Evolutionary conservation across 129 eudicot genomes (phyloP).

Genomic region (Artemisia annua): DNA sequence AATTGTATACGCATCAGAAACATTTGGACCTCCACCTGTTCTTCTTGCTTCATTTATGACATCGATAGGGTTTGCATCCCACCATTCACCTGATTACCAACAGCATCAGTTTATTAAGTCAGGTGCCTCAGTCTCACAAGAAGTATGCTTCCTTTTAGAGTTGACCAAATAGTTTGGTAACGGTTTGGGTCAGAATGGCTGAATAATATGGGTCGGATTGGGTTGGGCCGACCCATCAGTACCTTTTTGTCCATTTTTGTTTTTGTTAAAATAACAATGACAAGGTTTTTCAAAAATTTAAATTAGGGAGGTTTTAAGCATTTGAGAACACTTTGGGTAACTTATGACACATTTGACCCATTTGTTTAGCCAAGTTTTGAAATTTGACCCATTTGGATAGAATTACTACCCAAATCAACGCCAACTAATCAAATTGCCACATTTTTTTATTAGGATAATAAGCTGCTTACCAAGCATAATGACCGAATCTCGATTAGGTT

Average conservation of each 20-base stretch:
- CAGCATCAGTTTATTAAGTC: not conserved
- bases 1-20: constrained; percentile 76
- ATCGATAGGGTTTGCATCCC: constrained; percentile 69
- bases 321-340: not conserved
- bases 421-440: not conserved
- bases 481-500: too few relatives aligned
- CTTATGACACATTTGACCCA: not conserved
- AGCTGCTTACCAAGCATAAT: constrained; percentile 55
- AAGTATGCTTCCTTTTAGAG: not conserved
- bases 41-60: constrained; percentile 64
- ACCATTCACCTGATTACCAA: constrained; percentile 65
- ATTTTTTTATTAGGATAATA: not conserved
- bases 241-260: not conserved
- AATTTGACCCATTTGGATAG: too few relatives aligned
- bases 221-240: not conserved
- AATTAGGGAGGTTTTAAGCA: not conserved
- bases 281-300: not conserved
- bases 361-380: not conserved
- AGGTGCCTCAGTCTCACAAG: constrained; percentile 4
- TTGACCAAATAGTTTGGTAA: not conserved
- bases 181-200: not conserved
- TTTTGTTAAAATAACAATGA: not conserved
- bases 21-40: constrained; percentile 73
- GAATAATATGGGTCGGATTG: not conserved
- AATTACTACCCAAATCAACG: not conserved